Percentiles rank a stretch among this genome's conserved stretches.
phyloP scores from a whole-genome alignment of 2,329 filamentous ascomycete genomes.

The Stylonectria norvegica region DNA sequence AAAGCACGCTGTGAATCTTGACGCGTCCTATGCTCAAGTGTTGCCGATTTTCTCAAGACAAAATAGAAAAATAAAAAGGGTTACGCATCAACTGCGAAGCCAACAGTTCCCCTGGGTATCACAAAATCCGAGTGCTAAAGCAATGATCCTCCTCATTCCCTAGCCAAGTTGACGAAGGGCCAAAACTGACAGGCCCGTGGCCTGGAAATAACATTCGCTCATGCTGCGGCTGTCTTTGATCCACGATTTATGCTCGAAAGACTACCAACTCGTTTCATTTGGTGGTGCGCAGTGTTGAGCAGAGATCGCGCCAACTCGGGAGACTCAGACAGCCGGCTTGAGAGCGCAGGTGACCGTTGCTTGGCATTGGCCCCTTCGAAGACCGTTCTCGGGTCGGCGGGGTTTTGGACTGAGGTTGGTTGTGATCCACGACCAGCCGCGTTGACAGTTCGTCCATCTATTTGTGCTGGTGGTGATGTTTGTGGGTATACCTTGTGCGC shows the following conservation, averaged over 20 bases:
- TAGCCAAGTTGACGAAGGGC: slow-evolving; percentile 16
- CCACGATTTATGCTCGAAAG: slow-evolving; percentile 31
- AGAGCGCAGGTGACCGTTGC: slow-evolving; percentile 27
- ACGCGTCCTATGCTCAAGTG: slow-evolving; percentile 16
- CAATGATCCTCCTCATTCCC: slow-evolving; percentile 23
- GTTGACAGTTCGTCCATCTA: slow-evolving; percentile 10
- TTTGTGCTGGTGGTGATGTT: slow-evolving; percentile 17
- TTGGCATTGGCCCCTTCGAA: slow-evolving; percentile 21
- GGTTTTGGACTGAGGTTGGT: slow-evolving; percentile 12
- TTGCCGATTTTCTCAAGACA: background rate
- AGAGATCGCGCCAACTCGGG: slow-evolving; percentile 43
- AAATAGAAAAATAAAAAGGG: slow-evolving; percentile 16
- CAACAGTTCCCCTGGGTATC: slow-evolving; percentile 36
- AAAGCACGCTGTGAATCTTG: slow-evolving; percentile 9
- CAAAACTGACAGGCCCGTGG: slow-evolving; percentile 7
- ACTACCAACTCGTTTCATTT: slow-evolving; percentile 32
- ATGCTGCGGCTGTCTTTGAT: slow-evolving; percentile 36
- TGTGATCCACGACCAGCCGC: slow-evolving; percentile 20
- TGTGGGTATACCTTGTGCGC: slow-evolving; percentile 52
- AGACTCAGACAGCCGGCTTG: slow-evolving; percentile 36
- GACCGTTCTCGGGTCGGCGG: slow-evolving; percentile 22
- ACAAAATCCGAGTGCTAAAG: slow-evolving; percentile 33
- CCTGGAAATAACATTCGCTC: slow-evolving; percentile 17
- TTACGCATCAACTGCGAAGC: slow-evolving; percentile 21
- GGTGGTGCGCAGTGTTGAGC: slow-evolving; percentile 31